phyloP scores from a whole-genome alignment of 768 basidiomycete species.

The Tephrocybe rancida region DNA sequence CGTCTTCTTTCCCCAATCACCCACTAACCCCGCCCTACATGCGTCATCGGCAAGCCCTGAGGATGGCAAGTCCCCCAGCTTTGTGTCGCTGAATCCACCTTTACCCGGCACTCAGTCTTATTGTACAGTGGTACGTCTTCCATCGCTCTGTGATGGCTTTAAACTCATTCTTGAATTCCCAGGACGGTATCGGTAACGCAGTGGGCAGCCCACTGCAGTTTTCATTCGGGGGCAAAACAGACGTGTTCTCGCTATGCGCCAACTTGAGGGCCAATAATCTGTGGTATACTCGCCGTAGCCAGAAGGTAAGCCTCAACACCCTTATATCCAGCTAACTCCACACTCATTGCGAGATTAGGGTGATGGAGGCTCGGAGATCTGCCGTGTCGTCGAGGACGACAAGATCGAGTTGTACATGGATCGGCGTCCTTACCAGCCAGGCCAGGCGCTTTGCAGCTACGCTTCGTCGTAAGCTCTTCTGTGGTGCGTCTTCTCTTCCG shows the following conservation, averaged over 20 bases:
- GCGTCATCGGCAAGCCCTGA: conserved; percentile 39
- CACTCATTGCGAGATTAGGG: conserved; percentile 47
- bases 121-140: conserved; percentile 37
- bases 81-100: conserved; percentile 45
- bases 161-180: background rate
- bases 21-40: conserved; percentile 36
- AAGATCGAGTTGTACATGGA: conserved; percentile 78
- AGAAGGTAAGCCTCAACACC: conserved; percentile 48
- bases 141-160: background rate
- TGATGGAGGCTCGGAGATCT: conserved; percentile 95
- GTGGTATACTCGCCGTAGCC: conserved; percentile 59
- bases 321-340: background rate
- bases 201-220: conserved; percentile 32
- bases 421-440: conserved; percentile 62
- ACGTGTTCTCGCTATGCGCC: conserved; percentile 44
- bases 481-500: conserved; percentile 47
- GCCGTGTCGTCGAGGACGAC: conserved; percentile 91
- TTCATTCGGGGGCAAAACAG: conserved; percentile 39
- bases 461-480: conserved; percentile 81
- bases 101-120: conserved; percentile 44
- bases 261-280: conserved; percentile 41
- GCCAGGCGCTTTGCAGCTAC: conserved; percentile 84
- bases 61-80: conserved; percentile 44
- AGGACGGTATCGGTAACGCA: conserved; percentile 22
- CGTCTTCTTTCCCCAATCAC: conserved; percentile 40